phyloP scores from a whole-genome alignment of 2,329 filamentous ascomycete genomes.

The Amesomyces nigricolor region DNA sequence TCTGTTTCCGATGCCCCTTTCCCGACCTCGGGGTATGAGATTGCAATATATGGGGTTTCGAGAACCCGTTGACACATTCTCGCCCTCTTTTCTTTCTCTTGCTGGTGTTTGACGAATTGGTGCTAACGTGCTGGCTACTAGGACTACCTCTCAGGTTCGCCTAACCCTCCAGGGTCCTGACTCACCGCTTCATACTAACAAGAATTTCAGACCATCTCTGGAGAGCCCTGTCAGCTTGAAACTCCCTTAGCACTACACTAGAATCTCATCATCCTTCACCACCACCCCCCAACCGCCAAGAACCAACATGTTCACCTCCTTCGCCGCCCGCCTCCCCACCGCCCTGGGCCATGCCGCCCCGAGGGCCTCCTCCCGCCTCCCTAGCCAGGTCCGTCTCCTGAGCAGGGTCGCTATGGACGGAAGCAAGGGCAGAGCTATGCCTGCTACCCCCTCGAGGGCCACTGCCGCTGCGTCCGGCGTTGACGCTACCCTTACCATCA shows the following conservation, averaged over 20 bases:
- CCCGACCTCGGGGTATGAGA: background rate
- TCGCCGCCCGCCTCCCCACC: slow-evolving; percentile 49
- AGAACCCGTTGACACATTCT: slow-evolving; percentile 6
- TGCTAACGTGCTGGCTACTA: slow-evolving; percentile 43
- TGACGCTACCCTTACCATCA: slow-evolving; percentile 90
- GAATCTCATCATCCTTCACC: slow-evolving; percentile 21
- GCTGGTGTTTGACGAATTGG: slow-evolving; percentile 9
- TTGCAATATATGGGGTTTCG: slow-evolving; percentile 1
- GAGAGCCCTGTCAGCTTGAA: slow-evolving; percentile 46
- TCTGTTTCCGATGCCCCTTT: background rate
- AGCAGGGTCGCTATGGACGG: slow-evolving; percentile 53
- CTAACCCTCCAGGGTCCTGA: slow-evolving; percentile 29
- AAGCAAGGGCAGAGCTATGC: slow-evolving; percentile 65
- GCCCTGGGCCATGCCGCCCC: slow-evolving; percentile 44
- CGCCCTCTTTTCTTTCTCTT: slow-evolving; percentile 7
- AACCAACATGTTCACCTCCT: slow-evolving; percentile 54
- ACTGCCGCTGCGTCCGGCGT: slow-evolving; percentile 64
- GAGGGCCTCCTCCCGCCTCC: slow-evolving; percentile 31
- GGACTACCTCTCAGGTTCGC: slow-evolving; percentile 73
- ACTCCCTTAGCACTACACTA: slow-evolving; percentile 27
- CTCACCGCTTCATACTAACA: slow-evolving; percentile 42
- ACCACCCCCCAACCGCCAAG: slow-evolving; percentile 22
- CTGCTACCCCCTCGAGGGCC: slow-evolving; percentile 50
- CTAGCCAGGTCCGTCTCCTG: slow-evolving; percentile 33
- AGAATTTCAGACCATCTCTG: slow-evolving; percentile 45